Conservation (phyloP, 305 asterid species). For the Caryopteris hybrid region DNA sequence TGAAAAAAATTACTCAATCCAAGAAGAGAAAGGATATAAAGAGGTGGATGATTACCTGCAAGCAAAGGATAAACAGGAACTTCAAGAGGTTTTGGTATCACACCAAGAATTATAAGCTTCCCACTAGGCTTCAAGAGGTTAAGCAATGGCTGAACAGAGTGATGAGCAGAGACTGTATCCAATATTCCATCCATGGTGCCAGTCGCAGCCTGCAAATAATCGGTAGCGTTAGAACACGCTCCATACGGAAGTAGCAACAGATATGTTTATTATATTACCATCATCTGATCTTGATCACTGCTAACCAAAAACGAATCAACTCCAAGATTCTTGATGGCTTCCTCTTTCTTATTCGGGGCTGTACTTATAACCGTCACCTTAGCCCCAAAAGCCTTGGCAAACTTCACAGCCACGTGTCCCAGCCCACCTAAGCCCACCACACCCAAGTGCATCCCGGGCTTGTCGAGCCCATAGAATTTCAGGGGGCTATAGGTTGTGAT, state of each 20-base stretch:
- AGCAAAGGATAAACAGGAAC: constrained; percentile 30
- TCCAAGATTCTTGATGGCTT: constrained; percentile 31
- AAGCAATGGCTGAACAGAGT: constrained; percentile 25
- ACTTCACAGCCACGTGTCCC: constrained; percentile 29
- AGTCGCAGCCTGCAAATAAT: constrained; percentile 25
- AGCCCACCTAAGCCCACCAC: constrained; percentile 30
- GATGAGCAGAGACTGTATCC: constrained; percentile 32
- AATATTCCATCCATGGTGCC: constrained; percentile 28
- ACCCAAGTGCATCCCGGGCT: constrained; percentile 28
- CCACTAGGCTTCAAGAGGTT: constrained; percentile 30
- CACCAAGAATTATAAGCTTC: constrained; percentile 33
- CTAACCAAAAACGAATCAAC: constrained; percentile 33
- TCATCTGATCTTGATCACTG: constrained; percentile 33
- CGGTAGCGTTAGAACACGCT: too few relatives aligned
- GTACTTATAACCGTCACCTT: constrained; percentile 32
- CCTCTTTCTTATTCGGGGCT: constrained; percentile 27
- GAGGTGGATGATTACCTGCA: constrained; percentile 15
- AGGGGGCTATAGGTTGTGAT: constrained; percentile 31
- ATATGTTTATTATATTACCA: too few relatives aligned
- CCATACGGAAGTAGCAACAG: too few relatives aligned
- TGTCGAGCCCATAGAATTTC: constrained; percentile 25
- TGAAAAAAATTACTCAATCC: too few relatives aligned
- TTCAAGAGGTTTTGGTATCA: constrained; percentile 27
- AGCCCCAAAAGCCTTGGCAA: constrained; percentile 34
- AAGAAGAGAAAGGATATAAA: too few relatives aligned